These are phyloP conservation scores for Starmerella stigmatis DNA, from an alignment of 805 yeast species.

Conservation along the genomic window DNA sequence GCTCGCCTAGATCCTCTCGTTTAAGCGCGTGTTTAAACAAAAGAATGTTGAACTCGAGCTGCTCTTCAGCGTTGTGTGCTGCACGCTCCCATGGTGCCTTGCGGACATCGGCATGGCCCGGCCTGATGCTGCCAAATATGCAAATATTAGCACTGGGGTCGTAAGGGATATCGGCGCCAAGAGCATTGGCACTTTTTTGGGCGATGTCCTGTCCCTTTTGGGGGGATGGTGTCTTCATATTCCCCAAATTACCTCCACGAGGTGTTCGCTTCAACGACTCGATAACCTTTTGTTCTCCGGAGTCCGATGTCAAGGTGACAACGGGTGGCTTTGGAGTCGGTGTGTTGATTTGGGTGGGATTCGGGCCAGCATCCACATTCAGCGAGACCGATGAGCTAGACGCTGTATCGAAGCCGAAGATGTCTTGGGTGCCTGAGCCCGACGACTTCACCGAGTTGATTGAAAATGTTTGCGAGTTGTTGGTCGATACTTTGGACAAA, in stretches of 20 bases:
- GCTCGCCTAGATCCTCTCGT: constrained; percentile 9
- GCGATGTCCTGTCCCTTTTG: not conserved
- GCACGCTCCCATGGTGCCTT: constrained; percentile 15
- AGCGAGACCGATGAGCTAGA: not conserved
- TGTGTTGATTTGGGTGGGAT: too few species aligned
- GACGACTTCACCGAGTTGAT: constrained; percentile 3
- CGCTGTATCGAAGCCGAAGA: not conserved
- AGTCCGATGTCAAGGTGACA: not conserved
- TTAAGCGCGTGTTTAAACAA: constrained; percentile 20
- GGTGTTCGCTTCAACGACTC: constrained; percentile 1
- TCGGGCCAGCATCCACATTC: too few species aligned
- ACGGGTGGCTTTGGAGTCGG: constrained; percentile 1
- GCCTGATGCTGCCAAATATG: constrained; percentile 15
- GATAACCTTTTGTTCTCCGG: not conserved
- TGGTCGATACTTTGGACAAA: not conserved
- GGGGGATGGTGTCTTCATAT: not conserved
- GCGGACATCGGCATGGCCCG: constrained; percentile 5
- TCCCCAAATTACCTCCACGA: not conserved
- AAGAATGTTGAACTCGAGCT: constrained; percentile 21
- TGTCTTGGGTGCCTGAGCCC: not conserved
- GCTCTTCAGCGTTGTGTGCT: constrained; percentile 11
- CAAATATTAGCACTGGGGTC: not conserved
- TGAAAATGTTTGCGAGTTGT: not conserved
- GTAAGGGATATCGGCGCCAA: too few species aligned
- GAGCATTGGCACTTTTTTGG: not conserved